Base-by-base conservation (phyloP, 2,329 filamentous ascomycete species). In the Colletotrichum tropicicola region DNA sequence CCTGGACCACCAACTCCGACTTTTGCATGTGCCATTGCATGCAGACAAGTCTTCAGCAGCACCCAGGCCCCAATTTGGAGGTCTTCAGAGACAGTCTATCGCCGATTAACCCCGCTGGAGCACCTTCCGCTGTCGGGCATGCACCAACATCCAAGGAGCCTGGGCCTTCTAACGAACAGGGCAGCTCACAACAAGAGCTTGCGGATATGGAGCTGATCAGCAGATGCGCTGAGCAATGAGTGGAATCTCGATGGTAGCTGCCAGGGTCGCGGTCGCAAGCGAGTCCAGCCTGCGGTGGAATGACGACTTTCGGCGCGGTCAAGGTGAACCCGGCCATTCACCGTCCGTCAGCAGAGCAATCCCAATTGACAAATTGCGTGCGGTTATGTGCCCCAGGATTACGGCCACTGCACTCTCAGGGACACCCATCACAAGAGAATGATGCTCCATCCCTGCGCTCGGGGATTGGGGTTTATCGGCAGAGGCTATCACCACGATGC, bases 141-240 rank as follows among this genome's bases (percentile, higher is more conserved):
- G 3, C 13, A 23, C n/a, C n/a, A 5, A 13, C 8, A 5, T 53
- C 21, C 47, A 44, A 49, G 55, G 48, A 59, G 60, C 48, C 56
- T 49, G 56, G 56, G 12, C 47, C 56, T 28, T 21, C 21, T 52
- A 6, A 41, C 25, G 47, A 47, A 19, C 60, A 51, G 32, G 8
- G 41, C 51, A 43, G 23, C 17, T 39, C 32, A 39, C 17, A 45
- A 37, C 30, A 55, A 30, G 37, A 28, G 27, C 21, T 43, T 35
- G 51, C 41, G 48, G 15, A 23, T 23, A 54, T 64, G 60, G 55
- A 48, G 39, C 27, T 48, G 55, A 43, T 64, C 41, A 32, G 30
- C 55, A 27, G 39, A 37, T 52, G 28, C 8, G 32, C 35, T 44
- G 59, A 58, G 59, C 54, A 59, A 53, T 53, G 44, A 41, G 23